Evolutionary conservation across 345 rosid species (phyloP).

Genomic region (Erodium maritimum): DNA sequence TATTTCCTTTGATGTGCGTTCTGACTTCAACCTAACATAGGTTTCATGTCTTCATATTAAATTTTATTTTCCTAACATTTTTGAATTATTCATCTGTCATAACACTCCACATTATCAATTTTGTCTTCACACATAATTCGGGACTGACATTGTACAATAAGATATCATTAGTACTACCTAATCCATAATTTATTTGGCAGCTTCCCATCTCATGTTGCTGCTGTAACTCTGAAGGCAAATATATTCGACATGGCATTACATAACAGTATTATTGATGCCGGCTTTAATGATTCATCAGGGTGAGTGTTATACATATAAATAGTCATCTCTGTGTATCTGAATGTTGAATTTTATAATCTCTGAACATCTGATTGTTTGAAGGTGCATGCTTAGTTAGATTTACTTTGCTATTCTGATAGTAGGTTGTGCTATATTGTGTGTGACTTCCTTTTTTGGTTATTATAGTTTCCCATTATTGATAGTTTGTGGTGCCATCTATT

Average conservation of each 20-base stretch:
- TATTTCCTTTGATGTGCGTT: neutral
- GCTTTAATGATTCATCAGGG: slow-evolving; percentile 48
- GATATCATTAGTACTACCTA: neutral
- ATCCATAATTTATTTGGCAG: slow-evolving; percentile 25
- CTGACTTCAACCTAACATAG: neutral
- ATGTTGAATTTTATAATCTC: neutral
- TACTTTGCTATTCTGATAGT: slow-evolving; percentile 1
- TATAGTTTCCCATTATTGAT: too few species aligned
- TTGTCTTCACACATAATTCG: neutral
- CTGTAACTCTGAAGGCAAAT: slow-evolving; percentile 42
- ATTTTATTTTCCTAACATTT: neutral
- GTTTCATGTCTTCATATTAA: neutral
- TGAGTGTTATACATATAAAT: slow-evolving; percentile 9
- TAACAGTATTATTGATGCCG: slow-evolving; percentile 29
- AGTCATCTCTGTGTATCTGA: neutral
- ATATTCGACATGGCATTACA: slow-evolving; percentile 54
- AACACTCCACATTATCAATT: neutral
- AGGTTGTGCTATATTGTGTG: neutral
- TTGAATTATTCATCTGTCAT: neutral
- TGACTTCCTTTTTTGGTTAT: too few species aligned
- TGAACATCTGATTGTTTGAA: neutral
- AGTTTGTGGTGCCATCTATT: too few species aligned
- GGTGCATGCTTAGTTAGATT: slow-evolving; percentile 5
- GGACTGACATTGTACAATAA: neutral
- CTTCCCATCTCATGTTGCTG: slow-evolving; percentile 60